Conservation (phyloP, 164 flowering plant species). For the Santalum album region DNA sequence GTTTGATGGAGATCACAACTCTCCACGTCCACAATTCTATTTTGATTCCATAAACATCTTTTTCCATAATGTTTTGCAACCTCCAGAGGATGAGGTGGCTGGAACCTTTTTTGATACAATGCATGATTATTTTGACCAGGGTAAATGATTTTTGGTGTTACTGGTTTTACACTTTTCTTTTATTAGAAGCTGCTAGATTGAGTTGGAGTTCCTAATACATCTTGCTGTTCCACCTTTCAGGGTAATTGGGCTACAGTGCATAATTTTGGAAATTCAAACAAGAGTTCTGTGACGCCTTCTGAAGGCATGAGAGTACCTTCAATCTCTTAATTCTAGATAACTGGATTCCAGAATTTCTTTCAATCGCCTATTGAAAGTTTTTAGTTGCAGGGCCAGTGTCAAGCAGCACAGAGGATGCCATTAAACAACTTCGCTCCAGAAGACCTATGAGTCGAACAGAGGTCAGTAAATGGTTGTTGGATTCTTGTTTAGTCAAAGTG, state of each 20-base stretch:
- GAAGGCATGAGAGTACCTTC: slow-evolving; percentile 31
- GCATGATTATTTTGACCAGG: slow-evolving; percentile 52
- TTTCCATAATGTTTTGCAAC: slow-evolving; percentile 84
- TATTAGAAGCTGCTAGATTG: slow-evolving; percentile 4
- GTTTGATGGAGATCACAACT: slow-evolving; percentile 96
- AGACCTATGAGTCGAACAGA: slow-evolving; percentile 82
- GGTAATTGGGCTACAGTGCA: slow-evolving; percentile 46
- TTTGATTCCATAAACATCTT: slow-evolving; percentile 88
- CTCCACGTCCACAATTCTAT: slow-evolving; percentile 93
- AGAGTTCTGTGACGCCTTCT: slow-evolving; percentile 26
- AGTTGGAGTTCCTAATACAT: slow-evolving; percentile 6
- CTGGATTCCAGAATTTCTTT: not conserved
- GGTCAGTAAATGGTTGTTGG: slow-evolving; percentile 35
- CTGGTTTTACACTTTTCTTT: slow-evolving; percentile 3
- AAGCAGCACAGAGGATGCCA: slow-evolving; percentile 60
- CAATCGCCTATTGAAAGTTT: slow-evolving; percentile 3
- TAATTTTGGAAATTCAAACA: slow-evolving; percentile 24
- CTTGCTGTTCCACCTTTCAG: slow-evolving; percentile 31
- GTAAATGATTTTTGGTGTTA: slow-evolving; percentile 25
- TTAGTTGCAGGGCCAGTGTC: slow-evolving; percentile 30
- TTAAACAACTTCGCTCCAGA: slow-evolving; percentile 50
- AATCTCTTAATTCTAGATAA: not conserved
- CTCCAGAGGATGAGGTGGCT: slow-evolving; percentile 68
- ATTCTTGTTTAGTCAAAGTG: not conserved
- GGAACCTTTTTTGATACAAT: slow-evolving; percentile 29